These are phyloP conservation scores for Mucor plumbeus DNA, from an alignment of 371 early-diverging fungal species.

Conservation along the genomic window DNA sequence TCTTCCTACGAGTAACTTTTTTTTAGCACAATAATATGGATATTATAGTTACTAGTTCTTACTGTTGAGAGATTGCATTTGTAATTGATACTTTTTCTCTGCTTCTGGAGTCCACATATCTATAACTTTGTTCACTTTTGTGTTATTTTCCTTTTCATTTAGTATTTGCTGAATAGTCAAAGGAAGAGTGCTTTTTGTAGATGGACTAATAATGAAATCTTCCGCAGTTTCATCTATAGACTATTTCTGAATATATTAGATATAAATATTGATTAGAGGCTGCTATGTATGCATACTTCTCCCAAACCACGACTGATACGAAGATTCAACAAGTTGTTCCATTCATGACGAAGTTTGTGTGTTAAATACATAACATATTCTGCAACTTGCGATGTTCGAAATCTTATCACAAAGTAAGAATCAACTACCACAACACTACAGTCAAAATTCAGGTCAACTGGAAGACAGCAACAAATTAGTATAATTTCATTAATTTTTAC, in stretches of 20 bases:
- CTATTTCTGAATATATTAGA: background rate
- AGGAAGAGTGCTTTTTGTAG: conserved; percentile 29
- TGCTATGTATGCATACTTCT: conserved; percentile 18
- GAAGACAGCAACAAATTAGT: background rate
- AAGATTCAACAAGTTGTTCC: conserved; percentile 35
- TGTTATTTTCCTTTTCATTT: conserved; percentile 22
- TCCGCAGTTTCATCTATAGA: conserved; percentile 16
- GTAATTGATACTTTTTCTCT: conserved; percentile 32
- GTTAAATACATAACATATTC: conserved; percentile 39
- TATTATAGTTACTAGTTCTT: background rate
- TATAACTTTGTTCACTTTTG: background rate
- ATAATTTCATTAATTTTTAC: too few species aligned
- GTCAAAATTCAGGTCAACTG: conserved; percentile 65
- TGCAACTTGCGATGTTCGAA: conserved; percentile 49
- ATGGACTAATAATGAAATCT: conserved; percentile 28
- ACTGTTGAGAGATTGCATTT: conserved; percentile 37
- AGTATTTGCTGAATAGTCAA: conserved; percentile 39
- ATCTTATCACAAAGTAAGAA: conserved; percentile 58
- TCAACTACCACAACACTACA: conserved; percentile 63
- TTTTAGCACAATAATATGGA: background rate
- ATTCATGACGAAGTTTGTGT: conserved; percentile 37
- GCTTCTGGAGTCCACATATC: conserved; percentile 47
- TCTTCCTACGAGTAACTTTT: conserved; percentile 4
- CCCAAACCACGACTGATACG: conserved; percentile 41
- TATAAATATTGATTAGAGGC: background rate